phyloP scores from a whole-genome alignment of 2,329 filamentous ascomycete species.

The Trichophyton equinum region DNA sequence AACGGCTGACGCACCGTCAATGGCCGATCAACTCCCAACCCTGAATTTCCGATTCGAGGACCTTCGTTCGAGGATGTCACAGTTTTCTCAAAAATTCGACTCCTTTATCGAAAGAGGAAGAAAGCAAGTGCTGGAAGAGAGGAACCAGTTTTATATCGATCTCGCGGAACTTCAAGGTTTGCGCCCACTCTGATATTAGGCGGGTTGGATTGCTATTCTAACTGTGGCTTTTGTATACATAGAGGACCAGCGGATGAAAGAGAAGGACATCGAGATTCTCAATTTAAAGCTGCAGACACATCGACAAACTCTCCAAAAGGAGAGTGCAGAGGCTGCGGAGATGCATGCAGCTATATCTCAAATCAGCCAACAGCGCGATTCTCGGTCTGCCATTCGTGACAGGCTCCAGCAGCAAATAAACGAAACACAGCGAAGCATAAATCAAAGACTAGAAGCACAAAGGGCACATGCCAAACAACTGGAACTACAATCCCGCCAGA shows the following conservation, averaged over 20 bases:
- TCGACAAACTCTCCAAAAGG: conserved; percentile 44
- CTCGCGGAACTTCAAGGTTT: conserved; percentile 80
- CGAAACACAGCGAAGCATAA: conserved; percentile 36
- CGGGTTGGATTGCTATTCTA: not conserved
- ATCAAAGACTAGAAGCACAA: conserved; percentile 35
- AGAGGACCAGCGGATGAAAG: conserved; percentile 89
- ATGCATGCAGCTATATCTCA: conserved; percentile 49
- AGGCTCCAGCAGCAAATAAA: conserved; percentile 44
- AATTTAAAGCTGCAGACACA: conserved; percentile 45
- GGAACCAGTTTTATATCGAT: conserved; percentile 85
- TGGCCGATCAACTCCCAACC: conserved; percentile 61
- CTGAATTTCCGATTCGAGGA: conserved; percentile 96
- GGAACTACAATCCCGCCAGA: conserved; percentile 73
- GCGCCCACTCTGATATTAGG: conserved; percentile 6
- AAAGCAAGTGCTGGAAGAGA: conserved; percentile 80
- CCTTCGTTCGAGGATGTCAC: conserved; percentile 84
- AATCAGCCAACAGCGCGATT: conserved; percentile 44
- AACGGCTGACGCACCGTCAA: conserved; percentile 42
- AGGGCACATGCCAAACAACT: conserved; percentile 51
- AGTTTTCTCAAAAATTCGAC: conserved; percentile 83
- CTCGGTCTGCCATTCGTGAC: conserved; percentile 43
- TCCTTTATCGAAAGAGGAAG: conserved; percentile 85
- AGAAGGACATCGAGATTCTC: conserved; percentile 71
- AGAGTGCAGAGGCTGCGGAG: conserved; percentile 49
- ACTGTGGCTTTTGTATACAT: conserved; percentile 8